Percentiles rank a stretch among this genome's conserved stretches.
Conservation (phyloP, 1,284 basidiomycete genomes). For the Fistulina hepatica region DNA sequence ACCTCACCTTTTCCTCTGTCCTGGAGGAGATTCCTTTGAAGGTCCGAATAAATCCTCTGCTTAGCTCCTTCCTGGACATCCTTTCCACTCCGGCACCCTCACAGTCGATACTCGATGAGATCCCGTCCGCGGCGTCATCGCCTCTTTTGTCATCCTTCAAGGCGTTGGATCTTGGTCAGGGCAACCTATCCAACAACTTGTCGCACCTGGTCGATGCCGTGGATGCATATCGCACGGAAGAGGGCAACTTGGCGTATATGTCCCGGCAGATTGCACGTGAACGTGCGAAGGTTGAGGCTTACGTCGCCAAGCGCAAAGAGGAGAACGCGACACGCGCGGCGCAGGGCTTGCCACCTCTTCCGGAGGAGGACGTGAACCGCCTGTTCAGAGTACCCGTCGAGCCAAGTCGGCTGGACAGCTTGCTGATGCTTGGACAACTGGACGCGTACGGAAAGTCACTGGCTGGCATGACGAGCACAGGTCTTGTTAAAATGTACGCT, state of each 20-base stretch:
- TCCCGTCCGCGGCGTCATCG: constrained; percentile 26
- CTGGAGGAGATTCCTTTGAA: constrained; percentile 85
- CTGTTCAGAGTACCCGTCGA: constrained; percentile 85
- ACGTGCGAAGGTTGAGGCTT: constrained; percentile 71
- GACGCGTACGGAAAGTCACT: constrained; percentile 76
- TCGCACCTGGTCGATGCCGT: constrained; percentile 79
- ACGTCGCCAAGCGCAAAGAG: constrained; percentile 77
- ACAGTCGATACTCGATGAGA: too few relatives aligned
- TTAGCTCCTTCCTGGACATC: constrained; percentile 76
- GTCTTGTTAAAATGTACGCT: constrained; percentile 68
- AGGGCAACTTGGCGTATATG: constrained; percentile 90
- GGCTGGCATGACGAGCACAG: constrained; percentile 58
- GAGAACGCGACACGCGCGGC: constrained; percentile 79
- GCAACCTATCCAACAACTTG: constrained; percentile 55
- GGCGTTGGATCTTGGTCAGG: constrained; percentile 49
- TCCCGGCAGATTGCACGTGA: constrained; percentile 88
- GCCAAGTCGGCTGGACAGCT: constrained; percentile 83
- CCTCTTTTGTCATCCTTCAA: constrained; percentile 41
- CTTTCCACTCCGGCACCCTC: constrained; percentile 40
- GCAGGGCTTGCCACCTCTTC: constrained; percentile 80
- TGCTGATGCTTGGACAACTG: constrained; percentile 79
- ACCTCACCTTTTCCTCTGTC: constrained; percentile 83
- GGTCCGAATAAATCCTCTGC: constrained; percentile 79
- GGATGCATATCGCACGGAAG: constrained; percentile 81
- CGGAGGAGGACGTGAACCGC: constrained; percentile 74